These are phyloP conservation scores for Tylopilus sp. DNA, from an alignment of 1,284 basidiomycete species.

Conservation along the genomic window DNA sequence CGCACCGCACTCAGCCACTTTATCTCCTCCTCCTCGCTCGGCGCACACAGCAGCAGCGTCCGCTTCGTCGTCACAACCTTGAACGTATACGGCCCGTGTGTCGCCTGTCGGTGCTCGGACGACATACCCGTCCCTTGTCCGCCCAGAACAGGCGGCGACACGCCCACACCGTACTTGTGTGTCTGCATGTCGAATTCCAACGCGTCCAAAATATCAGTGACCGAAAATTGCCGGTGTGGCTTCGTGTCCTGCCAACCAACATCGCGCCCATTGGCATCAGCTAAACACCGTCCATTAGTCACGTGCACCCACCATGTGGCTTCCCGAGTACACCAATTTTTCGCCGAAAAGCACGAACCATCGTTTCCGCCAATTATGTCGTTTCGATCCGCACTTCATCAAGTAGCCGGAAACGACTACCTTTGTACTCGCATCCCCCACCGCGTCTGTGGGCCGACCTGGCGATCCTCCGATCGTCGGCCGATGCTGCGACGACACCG, in stretches of 20 bases:
- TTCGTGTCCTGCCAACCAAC: conserved; percentile 68
- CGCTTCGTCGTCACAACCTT: conserved; percentile 96
- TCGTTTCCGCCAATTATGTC: conserved; percentile 93
- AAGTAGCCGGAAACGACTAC: conserved; percentile 85
- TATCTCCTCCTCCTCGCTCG: conserved; percentile 97
- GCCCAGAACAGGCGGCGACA: conserved; percentile 36
- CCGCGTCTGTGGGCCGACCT: conserved; percentile 28
- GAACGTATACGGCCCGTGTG: conserved; percentile 63
- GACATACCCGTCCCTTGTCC: conserved; percentile 34
- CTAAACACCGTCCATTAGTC: conserved; percentile 5
- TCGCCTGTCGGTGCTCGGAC: conserved; percentile 39
- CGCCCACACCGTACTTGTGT: conserved; percentile 36
- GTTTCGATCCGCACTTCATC: conserved; percentile 94
- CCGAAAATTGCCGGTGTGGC: conserved; percentile 81
- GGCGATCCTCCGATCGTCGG: conserved; percentile 40
- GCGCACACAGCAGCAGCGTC: conserved; percentile 86
- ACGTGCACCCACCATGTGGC: conserved; percentile 74
- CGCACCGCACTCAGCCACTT: conserved; percentile 95
- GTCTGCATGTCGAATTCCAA: conserved; percentile 76
- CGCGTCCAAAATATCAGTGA: conserved; percentile 86
- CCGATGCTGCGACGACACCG: conserved; percentile 41
- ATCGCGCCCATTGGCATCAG: conserved; percentile 10
- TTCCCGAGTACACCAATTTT: conserved; percentile 77
- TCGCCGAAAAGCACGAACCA: conserved; percentile 87
- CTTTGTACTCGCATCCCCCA: conserved; percentile 59